A percentile compares a stretch with the other conserved stretches of the same genome.
Conservation (phyloP, 2,329 filamentous ascomycete species). For the Fusarium agapanthi region DNA sequence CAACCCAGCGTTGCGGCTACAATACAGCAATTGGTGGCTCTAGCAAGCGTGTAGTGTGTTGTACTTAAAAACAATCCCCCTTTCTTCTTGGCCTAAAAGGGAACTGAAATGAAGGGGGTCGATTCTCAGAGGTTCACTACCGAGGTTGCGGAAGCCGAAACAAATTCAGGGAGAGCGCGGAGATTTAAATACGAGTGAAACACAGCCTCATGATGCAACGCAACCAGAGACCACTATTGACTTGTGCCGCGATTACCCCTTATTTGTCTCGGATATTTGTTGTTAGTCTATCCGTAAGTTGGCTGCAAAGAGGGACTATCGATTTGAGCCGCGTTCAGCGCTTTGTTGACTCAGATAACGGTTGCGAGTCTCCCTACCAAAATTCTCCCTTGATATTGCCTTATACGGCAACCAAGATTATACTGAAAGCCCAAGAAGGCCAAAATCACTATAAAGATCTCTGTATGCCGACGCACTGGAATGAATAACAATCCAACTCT, state of each 20-base stretch:
- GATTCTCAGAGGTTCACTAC: neutral
- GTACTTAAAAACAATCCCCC: too few relatives aligned
- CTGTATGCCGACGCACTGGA: neutral
- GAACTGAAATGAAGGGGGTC: neutral
- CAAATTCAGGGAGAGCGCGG: neutral
- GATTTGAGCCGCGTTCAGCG: neutral
- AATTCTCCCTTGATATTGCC: neutral
- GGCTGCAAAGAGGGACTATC: neutral
- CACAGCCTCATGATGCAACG: neutral
- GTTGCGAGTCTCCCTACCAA: neutral
- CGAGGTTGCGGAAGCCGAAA: neutral
- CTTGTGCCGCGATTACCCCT: neutral
- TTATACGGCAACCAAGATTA: neutral
- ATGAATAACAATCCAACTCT: neutral
- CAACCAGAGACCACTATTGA: neutral
- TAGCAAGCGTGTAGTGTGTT: neutral
- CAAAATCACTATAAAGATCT: neutral
- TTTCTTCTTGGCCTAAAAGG: neutral
- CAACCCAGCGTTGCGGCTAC: neutral
- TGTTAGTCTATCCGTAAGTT: neutral
- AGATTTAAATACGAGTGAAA: neutral
- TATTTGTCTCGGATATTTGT: neutral
- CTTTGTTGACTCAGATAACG: neutral
- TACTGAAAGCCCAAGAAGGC: too few relatives aligned
- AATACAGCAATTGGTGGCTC: too few relatives aligned